Conservation (phyloP, 352 stramenopile genomes). For the Globisporangium canariense region DNA sequence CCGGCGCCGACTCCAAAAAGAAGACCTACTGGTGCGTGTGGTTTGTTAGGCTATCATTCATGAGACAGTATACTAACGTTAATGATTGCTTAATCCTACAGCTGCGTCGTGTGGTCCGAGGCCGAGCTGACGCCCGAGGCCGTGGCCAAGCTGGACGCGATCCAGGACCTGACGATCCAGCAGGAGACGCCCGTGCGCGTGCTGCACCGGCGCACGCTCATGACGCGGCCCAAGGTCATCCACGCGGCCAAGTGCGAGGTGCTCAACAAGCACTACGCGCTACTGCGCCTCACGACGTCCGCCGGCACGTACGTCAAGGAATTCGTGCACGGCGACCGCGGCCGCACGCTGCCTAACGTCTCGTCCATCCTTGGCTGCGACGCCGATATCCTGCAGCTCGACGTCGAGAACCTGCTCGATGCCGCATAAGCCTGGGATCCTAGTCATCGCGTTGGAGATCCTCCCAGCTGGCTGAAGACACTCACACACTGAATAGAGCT, state of each 20-base stretch:
- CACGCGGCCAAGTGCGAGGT: slow-evolving; percentile 82
- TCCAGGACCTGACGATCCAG: slow-evolving; percentile 86
- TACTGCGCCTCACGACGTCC: slow-evolving; percentile 93
- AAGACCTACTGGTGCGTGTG: slow-evolving; percentile 82
- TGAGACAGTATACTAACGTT: neutral
- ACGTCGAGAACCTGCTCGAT: slow-evolving; percentile 91
- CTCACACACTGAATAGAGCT: neutral
- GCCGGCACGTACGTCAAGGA: slow-evolving; percentile 99
- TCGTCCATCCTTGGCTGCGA: slow-evolving; percentile 85
- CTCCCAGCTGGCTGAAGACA: neutral
- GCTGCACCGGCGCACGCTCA: slow-evolving; percentile 94
- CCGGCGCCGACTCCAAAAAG: slow-evolving; percentile 80
- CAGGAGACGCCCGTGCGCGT: slow-evolving; percentile 98
- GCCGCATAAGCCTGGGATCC: slow-evolving; percentile 23
- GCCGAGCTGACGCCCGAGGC: slow-evolving; percentile 46
- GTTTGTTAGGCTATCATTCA: neutral
- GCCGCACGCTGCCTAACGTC: slow-evolving; percentile 95
- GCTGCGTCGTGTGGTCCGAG: slow-evolving; percentile 80
- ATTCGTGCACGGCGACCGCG: slow-evolving; percentile 98
- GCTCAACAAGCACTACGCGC: slow-evolving; percentile 97
- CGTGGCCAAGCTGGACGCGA: slow-evolving; percentile 70
- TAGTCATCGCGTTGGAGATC: neutral
- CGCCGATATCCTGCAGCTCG: slow-evolving; percentile 97
- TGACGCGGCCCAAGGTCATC: slow-evolving; percentile 90
- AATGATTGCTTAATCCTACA: slow-evolving; percentile 12